Evolutionary conservation across 2,329 filamentous ascomycete genomes (phyloP), one percentile per base, ranked within the genome.

Genomic region (Trichoderma polysporum): DNA sequence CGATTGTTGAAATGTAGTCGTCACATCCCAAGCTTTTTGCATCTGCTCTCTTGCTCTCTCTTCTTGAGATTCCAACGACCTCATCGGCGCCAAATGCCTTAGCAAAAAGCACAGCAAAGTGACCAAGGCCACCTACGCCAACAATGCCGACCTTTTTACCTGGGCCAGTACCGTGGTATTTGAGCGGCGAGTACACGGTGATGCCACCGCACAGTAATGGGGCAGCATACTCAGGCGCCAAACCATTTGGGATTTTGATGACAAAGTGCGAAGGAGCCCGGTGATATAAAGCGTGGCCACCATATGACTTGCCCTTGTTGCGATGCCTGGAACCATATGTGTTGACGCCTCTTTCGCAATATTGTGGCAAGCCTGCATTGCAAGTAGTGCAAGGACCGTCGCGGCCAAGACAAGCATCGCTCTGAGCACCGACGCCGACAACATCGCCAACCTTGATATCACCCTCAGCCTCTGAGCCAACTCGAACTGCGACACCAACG

Each of bases 161-260:
- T 0, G 88, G 88, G 0, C 90, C 90, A 57, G 83, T 86, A 2
- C 86, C 86, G 69, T 90, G 85, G 61, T 86, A 82, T 71, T 81
- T 81, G 58, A 93, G 76, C 1, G 90, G 90, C 12, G 83, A 81
- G 74, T 83, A 93, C 7, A 89, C 81, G 0, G 90, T 93, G 37
- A 92, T 83, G 15, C 90, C 90, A 25, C 84, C 90, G 73, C 90
- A 92, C 49, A 92, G 81, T 85, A 92, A 87, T 3, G 90, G 89
- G 19, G 90, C 82, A 10, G 81, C 80, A 61, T 78, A 69, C 61
- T 79, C 81, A 2, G 76, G 77, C 2, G 75, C 70, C 6, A 84
- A 67, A 2, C 75, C 76, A 13, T 80, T 77, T n/a, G 81, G 82
- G 56, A 84, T 82, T 71, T 80, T 81, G 70, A 84, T 70, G 22